phyloP scores from a whole-genome alignment of 2,329 filamentous ascomycete species.

The Penicillium rolfsii region DNA sequence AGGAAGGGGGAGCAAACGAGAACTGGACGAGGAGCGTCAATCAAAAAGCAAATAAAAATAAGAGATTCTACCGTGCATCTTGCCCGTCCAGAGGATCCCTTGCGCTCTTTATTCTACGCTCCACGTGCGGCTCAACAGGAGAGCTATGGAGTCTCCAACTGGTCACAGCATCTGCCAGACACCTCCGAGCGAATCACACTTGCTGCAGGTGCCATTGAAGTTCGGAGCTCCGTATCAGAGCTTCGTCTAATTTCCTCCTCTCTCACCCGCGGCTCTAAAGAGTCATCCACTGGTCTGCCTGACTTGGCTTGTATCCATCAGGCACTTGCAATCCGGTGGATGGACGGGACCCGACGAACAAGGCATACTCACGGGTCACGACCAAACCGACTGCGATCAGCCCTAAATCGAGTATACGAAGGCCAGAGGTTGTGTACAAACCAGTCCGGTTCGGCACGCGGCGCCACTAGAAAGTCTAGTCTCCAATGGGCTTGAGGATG shows the following conservation, averaged over 20 bases:
- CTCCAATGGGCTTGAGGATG: conserved; percentile 3
- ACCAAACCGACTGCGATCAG: conserved; percentile 2
- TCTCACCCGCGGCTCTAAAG: too few relatives aligned
- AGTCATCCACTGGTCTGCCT: too few relatives aligned
- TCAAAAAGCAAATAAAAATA: neutral
- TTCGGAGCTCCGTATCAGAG: neutral
- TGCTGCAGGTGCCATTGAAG: neutral
- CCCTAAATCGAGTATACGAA: conserved; percentile 11
- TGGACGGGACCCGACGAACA: neutral
- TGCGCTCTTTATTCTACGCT: conserved; percentile 17
- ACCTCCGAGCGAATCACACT: neutral
- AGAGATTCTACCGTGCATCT: neutral
- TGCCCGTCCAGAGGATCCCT: conserved; percentile 6
- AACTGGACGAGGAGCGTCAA: neutral
- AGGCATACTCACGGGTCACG: neutral
- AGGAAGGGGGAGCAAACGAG: neutral
- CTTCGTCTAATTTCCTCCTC: neutral
- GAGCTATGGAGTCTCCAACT: neutral
- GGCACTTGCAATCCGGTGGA: too few relatives aligned
- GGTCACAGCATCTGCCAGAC: neutral
- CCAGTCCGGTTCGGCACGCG: neutral
- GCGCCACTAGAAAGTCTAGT: conserved; percentile 8
- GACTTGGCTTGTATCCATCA: too few relatives aligned
- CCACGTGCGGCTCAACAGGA: conserved; percentile 10
- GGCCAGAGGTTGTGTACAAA: neutral